Evolutionary conservation across 2,329 filamentous ascomycete genomes (phyloP), one percentile per base, ranked within the genome.

Genomic region (Orbilia oligospora): DNA sequence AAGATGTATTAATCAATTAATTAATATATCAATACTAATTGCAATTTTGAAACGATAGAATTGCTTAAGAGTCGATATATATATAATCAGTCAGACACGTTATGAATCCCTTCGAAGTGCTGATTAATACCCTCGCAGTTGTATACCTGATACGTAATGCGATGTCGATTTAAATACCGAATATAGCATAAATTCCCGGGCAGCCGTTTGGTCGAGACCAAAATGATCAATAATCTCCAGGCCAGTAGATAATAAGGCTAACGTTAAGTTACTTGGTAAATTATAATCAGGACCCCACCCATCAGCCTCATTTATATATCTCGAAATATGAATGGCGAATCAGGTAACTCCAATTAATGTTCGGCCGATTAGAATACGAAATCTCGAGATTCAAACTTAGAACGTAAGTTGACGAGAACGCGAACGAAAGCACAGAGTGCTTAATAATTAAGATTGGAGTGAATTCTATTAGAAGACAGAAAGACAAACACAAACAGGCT

Each of bases 91-190:
- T n/a, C n/a, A n/a, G n/a, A n/a, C n/a, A n/a, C 3, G 5, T 9
- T 9, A 18, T 20, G 8, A 46, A 8, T 16, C 14, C 22, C 22
- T 51, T 24, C 22, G 6, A 5, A 24, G 2, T 46, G 2, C 14
- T 16, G 14, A 6, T 2, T 24, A 24, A 51, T 24, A 22, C 20
- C 2, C 10, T 5, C 3, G 24, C 3, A 55, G 10, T 33, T 33
- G 22, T 5, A 33, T 1, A 12, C 0, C 10, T 22, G 53, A 22
- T 36, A 18, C 5, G 53, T 36, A 58, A 58, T 33, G 9, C 10
- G 36, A 56, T 38, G 8, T 27, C 53, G 9, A 22, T 61, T 44
- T 61, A 27, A 41, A 61, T 61, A 20, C 56, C 56, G 36, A 61
- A 61, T 44, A 27, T 24, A 44, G 56, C 18, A 61, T 24, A 61